Evolutionary conservation across 208 protist genomes (phyloP).

Genomic region (Trypanosomatidae sp.): DNA sequence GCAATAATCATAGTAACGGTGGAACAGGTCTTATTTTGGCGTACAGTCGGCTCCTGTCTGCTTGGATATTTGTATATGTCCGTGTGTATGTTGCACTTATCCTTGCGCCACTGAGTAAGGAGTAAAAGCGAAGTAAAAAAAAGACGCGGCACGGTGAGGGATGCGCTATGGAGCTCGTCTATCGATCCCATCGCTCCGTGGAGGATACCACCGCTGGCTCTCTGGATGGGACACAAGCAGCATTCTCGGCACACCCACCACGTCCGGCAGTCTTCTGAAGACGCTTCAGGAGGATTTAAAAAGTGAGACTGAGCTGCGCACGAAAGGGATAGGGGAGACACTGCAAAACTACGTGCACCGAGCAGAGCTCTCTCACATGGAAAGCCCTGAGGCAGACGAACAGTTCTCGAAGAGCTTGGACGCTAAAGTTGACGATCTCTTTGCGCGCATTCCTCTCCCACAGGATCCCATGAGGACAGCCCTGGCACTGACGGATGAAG

Average conservation of each 20-base stretch:
- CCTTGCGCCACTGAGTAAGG: neutral
- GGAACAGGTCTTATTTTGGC: neutral
- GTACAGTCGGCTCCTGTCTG: neutral
- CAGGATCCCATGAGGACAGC: conserved; percentile 81
- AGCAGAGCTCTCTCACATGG: conserved; percentile 79
- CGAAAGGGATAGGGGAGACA: conserved; percentile 49
- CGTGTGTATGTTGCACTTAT: neutral
- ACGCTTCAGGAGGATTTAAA: conserved; percentile 63
- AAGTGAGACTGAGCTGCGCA: conserved; percentile 46
- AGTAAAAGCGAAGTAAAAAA: conserved; percentile 1
- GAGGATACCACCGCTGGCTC: conserved; percentile 5
- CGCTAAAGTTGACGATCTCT: conserved; percentile 63
- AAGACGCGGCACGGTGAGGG: neutral
- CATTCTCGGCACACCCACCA: conserved; percentile 49
- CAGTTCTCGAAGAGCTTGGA: conserved; percentile 48
- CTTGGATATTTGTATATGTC: too few relatives aligned
- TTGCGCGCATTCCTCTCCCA: conserved; percentile 68
- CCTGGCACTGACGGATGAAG: conserved; percentile 69
- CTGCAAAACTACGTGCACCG: conserved; percentile 49
- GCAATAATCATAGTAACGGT: neutral
- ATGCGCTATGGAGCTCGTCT: neutral
- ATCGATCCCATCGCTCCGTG: neutral
- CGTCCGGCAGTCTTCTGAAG: conserved; percentile 43
- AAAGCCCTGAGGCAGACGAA: conserved; percentile 79
- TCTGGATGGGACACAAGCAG: conserved; percentile 23